These are phyloP conservation scores for Helicostylum pulchrum DNA, from an alignment of 192 early-diverging fungal genomes.

Conservation along the genomic window DNA sequence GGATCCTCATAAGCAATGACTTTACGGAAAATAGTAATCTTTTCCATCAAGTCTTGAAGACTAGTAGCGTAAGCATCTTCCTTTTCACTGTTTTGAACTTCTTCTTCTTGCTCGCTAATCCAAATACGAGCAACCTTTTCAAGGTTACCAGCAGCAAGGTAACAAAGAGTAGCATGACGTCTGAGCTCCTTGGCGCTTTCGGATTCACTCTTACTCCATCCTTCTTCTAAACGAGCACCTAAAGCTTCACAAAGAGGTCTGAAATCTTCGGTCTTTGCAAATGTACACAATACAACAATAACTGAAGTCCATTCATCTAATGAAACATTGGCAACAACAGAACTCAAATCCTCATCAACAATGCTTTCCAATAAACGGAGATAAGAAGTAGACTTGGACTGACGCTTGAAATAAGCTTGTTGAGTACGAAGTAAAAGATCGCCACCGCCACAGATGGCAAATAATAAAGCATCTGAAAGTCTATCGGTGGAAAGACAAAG, in stretches of 20 bases:
- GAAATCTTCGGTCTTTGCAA: conserved; percentile 84
- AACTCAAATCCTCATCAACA: conserved; percentile 72
- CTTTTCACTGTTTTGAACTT: conserved; percentile 26
- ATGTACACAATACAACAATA: conserved; percentile 91
- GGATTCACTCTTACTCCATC: conserved; percentile 20
- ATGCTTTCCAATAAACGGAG: conserved; percentile 82
- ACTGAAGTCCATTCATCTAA: conserved; percentile 91
- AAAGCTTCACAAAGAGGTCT: conserved; percentile 64
- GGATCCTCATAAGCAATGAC: conserved; percentile 90
- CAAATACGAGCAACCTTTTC: conserved; percentile 83
- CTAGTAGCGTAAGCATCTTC: conserved; percentile 34
- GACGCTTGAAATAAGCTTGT: conserved; percentile 75
- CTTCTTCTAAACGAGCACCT: conserved; percentile 58
- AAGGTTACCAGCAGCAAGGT: conserved; percentile 76
- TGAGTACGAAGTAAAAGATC: conserved; percentile 40
- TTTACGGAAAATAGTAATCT: conserved; percentile 89
- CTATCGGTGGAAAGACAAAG: conserved; percentile 80
- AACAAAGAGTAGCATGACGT: conserved; percentile 77
- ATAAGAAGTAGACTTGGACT: conserved; percentile 67
- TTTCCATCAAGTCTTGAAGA: conserved; percentile 83
- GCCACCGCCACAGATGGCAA: conserved; percentile 83
- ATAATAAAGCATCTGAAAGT: conserved; percentile 62
- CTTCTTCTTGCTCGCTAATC: conserved; percentile 61
- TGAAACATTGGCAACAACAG: conserved; percentile 74
- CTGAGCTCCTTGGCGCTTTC: conserved; percentile 28